These are phyloP conservation scores for Cinnamomum chago DNA, from an alignment of 164 flowering plant genomes.

Conservation along the genomic window DNA sequence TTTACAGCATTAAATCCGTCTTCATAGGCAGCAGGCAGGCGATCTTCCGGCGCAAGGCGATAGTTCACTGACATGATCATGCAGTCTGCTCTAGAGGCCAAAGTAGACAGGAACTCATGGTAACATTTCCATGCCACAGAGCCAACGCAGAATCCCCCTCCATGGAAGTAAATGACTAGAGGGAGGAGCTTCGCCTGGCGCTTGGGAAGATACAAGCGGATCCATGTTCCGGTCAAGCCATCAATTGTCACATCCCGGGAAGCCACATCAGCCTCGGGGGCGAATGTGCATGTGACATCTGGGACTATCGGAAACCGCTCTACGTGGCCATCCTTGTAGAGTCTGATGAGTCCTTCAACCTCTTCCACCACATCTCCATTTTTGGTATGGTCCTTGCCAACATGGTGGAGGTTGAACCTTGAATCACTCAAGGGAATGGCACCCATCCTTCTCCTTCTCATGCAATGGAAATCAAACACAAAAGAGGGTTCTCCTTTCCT, in stretches of 20 bases:
- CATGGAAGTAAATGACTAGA: slow-evolving; percentile 53
- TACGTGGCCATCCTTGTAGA: slow-evolving; percentile 54
- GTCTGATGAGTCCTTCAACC: slow-evolving; percentile 44
- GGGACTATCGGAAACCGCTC: slow-evolving; percentile 50
- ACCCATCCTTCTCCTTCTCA: slow-evolving; percentile 35
- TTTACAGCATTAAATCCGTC: slow-evolving; percentile 34
- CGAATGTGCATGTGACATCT: slow-evolving; percentile 21
- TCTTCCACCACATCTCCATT: slow-evolving; percentile 33
- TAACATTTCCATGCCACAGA: slow-evolving; percentile 61
- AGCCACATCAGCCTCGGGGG: slow-evolving; percentile 31
- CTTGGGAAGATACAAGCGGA: slow-evolving; percentile 44
- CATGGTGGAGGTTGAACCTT: slow-evolving; percentile 17
- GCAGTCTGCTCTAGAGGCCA: slow-evolving; percentile 30
- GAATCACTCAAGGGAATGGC: slow-evolving; percentile 28
- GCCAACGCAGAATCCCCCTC: slow-evolving; percentile 64
- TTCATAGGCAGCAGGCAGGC: slow-evolving; percentile 52
- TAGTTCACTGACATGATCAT: slow-evolving; percentile 48
- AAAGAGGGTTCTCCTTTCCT: not conserved
- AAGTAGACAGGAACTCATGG: slow-evolving; percentile 40
- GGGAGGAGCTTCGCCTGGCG: slow-evolving; percentile 25
- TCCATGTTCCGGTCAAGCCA: slow-evolving; percentile 35
- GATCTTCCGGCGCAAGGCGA: slow-evolving; percentile 52
- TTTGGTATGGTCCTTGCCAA: slow-evolving; percentile 15
- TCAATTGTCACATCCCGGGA: slow-evolving; percentile 46
- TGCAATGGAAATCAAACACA: not conserved